These are phyloP conservation scores for Lactarius tabidus DNA, from an alignment of 768 basidiomycete species.

Conservation along the genomic window DNA sequence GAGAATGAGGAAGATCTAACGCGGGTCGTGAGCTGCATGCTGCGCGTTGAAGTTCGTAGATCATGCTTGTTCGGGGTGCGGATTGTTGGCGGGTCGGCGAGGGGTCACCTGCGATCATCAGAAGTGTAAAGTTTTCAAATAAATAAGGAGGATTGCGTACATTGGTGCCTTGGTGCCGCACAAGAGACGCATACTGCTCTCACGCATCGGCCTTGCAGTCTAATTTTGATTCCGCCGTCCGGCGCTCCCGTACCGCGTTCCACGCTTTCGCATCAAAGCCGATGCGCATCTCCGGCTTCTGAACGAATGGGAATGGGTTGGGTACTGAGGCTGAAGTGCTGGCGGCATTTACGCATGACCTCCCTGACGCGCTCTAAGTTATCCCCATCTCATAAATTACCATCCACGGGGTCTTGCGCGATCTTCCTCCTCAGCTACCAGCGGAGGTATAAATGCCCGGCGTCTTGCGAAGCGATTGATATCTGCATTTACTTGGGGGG, in stretches of 20 bases:
- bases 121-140: no score
- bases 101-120: constrained; percentile 58
- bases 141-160: constrained; percentile 41
- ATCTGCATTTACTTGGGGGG: constrained; percentile 85
- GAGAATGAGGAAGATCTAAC: constrained; percentile 79
- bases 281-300: constrained; percentile 65
- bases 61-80: constrained; percentile 86
- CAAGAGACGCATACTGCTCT: constrained; percentile 62
- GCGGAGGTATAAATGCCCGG: constrained; percentile 75
- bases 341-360: constrained; percentile 72
- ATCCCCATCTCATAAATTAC: constrained; percentile 91
- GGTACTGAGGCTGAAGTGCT: constrained; percentile 47
- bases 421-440: constrained; percentile 43
- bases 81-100: constrained; percentile 74
- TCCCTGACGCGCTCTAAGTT: constrained; percentile 99
- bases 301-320: constrained; percentile 81
- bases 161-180: constrained; percentile 72
- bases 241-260: constrained; percentile 30
- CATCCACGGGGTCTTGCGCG: constrained; percentile 56
- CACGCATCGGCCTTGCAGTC: no score
- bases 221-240: no score
- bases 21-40: constrained; percentile 86
- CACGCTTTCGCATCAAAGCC: no score
- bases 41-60: constrained; percentile 71
- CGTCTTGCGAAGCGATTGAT: constrained; percentile 85